These are phyloP conservation scores for Neurospora terricola DNA, from an alignment of 495 filamentous ascomycete genomes.

Conservation along the genomic window DNA sequence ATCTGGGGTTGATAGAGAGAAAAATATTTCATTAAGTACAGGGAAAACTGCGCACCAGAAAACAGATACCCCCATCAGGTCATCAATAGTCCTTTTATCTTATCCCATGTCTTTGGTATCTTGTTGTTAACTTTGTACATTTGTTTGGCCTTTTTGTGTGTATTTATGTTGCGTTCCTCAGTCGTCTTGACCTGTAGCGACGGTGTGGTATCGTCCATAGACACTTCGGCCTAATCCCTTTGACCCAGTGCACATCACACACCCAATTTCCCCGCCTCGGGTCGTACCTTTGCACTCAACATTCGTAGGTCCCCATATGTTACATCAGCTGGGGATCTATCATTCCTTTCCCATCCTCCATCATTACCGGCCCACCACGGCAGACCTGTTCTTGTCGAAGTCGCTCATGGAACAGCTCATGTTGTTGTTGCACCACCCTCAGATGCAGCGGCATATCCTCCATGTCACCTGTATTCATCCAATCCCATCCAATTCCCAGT, in stretches of 20 bases:
- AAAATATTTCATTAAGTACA: neutral
- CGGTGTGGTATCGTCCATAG: neutral
- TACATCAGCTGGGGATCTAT: neutral
- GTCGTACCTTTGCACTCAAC: neutral
- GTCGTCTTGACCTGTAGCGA: neutral
- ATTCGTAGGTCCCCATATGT: neutral
- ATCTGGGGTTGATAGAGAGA: neutral
- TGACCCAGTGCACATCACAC: neutral
- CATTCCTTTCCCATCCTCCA: neutral
- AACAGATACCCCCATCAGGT: neutral
- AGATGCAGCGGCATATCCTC: neutral
- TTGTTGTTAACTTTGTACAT: neutral
- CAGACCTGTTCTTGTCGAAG: neutral
- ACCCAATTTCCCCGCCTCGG: too few species aligned
- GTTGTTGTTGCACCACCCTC: neutral
- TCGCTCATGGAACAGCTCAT: neutral
- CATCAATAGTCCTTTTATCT: neutral
- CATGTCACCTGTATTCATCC: neutral
- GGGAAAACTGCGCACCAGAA: neutral
- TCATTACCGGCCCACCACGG: neutral
- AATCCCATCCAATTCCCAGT: neutral
- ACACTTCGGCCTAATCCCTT: neutral
- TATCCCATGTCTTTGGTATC: neutral
- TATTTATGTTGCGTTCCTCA: neutral
- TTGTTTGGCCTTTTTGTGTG: neutral